Evolutionary conservation across 2,329 filamentous ascomycete genomes (phyloP).

Genomic region (Grosmannia clavigera): DNA sequence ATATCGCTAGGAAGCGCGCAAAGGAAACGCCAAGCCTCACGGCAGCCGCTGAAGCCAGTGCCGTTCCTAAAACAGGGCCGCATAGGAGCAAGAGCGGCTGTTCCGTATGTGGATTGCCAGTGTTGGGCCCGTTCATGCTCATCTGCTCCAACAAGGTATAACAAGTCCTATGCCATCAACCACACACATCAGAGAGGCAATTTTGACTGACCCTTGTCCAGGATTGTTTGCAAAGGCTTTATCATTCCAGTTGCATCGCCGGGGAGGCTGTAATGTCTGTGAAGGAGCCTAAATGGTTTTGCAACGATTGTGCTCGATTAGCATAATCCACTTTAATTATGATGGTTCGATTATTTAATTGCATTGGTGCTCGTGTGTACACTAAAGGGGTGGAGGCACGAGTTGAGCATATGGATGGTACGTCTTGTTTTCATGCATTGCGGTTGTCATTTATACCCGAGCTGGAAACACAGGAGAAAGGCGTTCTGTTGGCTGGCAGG

Average conservation of each 20-base stretch:
- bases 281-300: conserved; percentile 22
- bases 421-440: not conserved
- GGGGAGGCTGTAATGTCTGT: conserved; percentile 23
- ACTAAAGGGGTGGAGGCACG: not conserved
- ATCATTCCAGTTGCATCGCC: conserved; percentile 35
- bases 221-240: conserved; percentile 31
- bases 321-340: not conserved
- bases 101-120: conserved; percentile 33
- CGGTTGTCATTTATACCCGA: conserved; percentile 1
- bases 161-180: not conserved
- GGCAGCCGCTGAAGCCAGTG: not conserved
- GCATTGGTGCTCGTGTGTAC: not conserved
- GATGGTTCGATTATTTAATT: not conserved
- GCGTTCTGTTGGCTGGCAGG: not conserved
- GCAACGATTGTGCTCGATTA: conserved; percentile 26
- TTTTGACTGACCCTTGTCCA: conserved; percentile 12
- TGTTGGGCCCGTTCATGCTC: conserved; percentile 33
- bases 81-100: conserved; percentile 33
- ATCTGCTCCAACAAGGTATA: conserved; percentile 37
- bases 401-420: not conserved
- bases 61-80: conserved; percentile 12
- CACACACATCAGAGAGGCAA: not conserved
- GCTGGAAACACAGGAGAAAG: not conserved
- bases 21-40: conserved; percentile 10
- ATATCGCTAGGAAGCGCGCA: conserved; percentile 17